Evolutionary conservation across 1,284 basidiomycete species (phyloP).

Genomic region (Fomitopsis betulina): DNA sequence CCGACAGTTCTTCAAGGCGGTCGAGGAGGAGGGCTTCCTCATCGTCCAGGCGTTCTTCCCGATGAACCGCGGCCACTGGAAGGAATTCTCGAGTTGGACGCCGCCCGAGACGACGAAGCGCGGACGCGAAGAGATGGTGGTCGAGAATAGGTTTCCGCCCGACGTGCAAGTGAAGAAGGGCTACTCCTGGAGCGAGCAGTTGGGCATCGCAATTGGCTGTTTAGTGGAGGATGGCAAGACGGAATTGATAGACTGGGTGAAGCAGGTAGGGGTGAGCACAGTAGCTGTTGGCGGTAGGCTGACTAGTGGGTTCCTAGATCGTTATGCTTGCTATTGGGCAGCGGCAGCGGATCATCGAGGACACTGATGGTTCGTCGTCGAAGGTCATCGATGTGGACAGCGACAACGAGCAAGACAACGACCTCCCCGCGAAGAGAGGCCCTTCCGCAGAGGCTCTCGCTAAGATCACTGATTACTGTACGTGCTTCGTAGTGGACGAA

Average conservation of each 20-base stretch:
- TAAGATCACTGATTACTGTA: constrained; percentile 77
- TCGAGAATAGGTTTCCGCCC: constrained; percentile 45
- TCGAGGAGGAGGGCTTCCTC: constrained; percentile 77
- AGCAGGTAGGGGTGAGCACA: constrained; percentile 50
- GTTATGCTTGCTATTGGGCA: constrained; percentile 62
- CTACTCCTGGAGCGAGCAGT: constrained; percentile 84
- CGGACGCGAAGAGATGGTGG: constrained; percentile 26
- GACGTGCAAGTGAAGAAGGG: constrained; percentile 87
- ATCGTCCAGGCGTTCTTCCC: constrained; percentile 86
- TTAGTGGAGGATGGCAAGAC: constrained; percentile 64
- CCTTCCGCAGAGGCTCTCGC: constrained; percentile 69
- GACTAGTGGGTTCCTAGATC: constrained; percentile 42
- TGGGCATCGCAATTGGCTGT: constrained; percentile 79
- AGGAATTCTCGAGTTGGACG: constrained; percentile 77
- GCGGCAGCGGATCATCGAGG: constrained; percentile 67
- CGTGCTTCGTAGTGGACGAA: constrained; percentile 26
- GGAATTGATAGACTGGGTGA: constrained; percentile 74
- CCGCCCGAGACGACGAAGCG: constrained; percentile 53
- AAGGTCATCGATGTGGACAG: constrained; percentile 33
- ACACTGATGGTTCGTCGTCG: constrained; percentile 50
- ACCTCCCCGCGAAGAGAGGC: constrained; percentile 30
- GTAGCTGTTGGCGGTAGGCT: not conserved
- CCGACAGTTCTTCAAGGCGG: constrained; percentile 87
- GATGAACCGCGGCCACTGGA: constrained; percentile 85
- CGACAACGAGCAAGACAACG: constrained; percentile 44